Conservation (phyloP, 73 alveolate species). For the Chromera velia region DNA sequence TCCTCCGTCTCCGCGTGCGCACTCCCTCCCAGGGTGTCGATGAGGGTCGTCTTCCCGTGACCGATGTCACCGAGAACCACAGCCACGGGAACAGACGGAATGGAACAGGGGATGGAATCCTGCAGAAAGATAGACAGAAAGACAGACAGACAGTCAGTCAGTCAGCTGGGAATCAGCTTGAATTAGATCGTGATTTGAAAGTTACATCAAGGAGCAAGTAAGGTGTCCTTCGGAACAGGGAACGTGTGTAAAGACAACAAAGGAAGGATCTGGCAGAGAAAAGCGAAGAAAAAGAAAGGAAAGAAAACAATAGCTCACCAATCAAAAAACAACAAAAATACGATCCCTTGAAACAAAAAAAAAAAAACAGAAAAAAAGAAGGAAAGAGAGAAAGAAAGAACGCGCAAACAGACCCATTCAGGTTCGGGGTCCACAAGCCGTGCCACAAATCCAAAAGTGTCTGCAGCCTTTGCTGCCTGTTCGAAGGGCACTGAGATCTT, state of each 20-base stretch:
- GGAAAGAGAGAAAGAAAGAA: too few relatives aligned
- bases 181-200: too few relatives aligned
- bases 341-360: too few relatives aligned
- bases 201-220: too few relatives aligned
- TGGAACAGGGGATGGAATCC: not conserved
- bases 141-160: not conserved
- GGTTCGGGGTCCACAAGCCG: not conserved
- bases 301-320: too few relatives aligned
- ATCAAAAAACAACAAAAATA: too few relatives aligned
- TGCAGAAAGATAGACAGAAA: not conserved
- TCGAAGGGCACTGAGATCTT: not conserved
- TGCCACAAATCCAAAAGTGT: not conserved
- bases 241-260: not conserved
- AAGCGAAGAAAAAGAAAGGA: too few relatives aligned
- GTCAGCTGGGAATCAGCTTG: not conserved
- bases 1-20: slow-evolving; percentile 18
- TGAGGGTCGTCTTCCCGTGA: slow-evolving; percentile 39
- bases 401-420: not conserved
- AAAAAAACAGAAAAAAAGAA: too few relatives aligned
- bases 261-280: too few relatives aligned
- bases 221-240: not conserved
- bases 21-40: slow-evolving; percentile 24
- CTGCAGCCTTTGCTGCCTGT: not conserved
- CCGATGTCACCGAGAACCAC: slow-evolving; percentile 29
- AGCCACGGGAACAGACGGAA: not conserved